These are phyloP conservation scores for Colletotrichum karsti DNA, from an alignment of 2,329 filamentous ascomycete species.

Conservation along the genomic window DNA sequence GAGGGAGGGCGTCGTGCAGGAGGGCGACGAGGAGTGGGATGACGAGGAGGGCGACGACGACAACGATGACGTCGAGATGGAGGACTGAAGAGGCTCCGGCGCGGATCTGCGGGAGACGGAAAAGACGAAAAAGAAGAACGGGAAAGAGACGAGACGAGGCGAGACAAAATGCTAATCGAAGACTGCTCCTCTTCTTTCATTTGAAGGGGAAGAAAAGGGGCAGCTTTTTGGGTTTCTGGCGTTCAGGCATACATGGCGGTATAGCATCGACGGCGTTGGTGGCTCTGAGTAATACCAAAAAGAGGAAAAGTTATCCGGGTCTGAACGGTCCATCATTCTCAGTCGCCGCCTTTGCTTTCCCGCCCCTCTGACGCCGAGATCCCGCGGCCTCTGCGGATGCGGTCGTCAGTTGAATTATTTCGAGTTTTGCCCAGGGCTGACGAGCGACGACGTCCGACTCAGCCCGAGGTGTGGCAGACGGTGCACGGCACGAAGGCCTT, in stretches of 20 bases:
- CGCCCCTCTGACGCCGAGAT: neutral
- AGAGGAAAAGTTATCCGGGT: conserved; percentile 20
- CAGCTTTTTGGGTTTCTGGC: conserved; percentile 8
- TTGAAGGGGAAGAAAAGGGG: neutral
- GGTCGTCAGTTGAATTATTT: neutral
- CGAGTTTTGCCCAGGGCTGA: neutral
- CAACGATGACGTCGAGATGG: conserved; percentile 38
- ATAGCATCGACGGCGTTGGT: conserved; percentile 30
- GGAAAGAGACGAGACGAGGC: too few species aligned
- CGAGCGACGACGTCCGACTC: neutral
- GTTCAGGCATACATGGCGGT: conserved; percentile 28
- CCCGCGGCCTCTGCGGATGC: neutral
- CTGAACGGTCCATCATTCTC: conserved; percentile 22
- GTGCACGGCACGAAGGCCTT: neutral
- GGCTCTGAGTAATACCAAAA: conserved; percentile 29
- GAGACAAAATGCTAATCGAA: conserved; percentile 22
- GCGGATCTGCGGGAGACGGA: neutral
- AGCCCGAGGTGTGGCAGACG: neutral
- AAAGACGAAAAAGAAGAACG: neutral
- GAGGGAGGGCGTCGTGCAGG: conserved; percentile 29
- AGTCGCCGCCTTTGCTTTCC: conserved; percentile 23
- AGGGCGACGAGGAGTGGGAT: conserved; percentile 30
- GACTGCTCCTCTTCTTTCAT: neutral
- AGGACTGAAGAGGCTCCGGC: conserved; percentile 36
- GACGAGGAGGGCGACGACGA: conserved; percentile 32